Conservation (phyloP, 1,139 yeast species). For the Yamadazyma atlantica region DNA sequence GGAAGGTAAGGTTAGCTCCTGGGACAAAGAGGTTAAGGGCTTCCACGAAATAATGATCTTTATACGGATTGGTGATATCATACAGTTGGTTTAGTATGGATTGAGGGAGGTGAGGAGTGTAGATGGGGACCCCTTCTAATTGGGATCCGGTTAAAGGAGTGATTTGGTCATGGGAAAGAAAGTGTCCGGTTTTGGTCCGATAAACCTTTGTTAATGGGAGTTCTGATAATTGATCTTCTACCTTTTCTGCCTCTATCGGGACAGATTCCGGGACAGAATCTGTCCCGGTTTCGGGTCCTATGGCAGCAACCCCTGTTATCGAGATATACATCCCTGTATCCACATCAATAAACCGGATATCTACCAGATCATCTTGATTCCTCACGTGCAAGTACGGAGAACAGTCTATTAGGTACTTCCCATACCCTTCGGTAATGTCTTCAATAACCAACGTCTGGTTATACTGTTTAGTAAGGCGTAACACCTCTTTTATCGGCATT, state of each 20-base stretch:
- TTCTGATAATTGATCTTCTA: too few relatives aligned
- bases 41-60: constrained; percentile 31
- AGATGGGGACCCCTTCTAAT: constrained; percentile 35
- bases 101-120: constrained; percentile 31
- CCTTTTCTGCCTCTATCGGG: too few relatives aligned
- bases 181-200: too few relatives aligned
- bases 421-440: constrained; percentile 26
- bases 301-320: constrained; percentile 53
- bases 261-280: too few relatives aligned
- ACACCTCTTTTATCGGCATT: constrained; percentile 34
- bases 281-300: too few relatives aligned
- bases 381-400: constrained; percentile 35
- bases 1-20: constrained; percentile 17
- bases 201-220: too few relatives aligned
- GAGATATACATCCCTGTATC: constrained; percentile 78
- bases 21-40: constrained; percentile 31
- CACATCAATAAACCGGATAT: constrained; percentile 77
- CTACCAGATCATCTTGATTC: constrained; percentile 55
- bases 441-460: constrained; percentile 40
- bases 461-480: constrained; percentile 25
- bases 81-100: constrained; percentile 25
- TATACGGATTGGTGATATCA: too few relatives aligned
- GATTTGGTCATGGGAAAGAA: constrained; percentile 28
- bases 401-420: constrained; percentile 43
- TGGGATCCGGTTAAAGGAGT: constrained; percentile 30